A percentile compares a stretch with the other conserved stretches of the same genome.
These are phyloP conservation scores for Aspergillus felis DNA, from an alignment of 2,329 filamentous ascomycete species.

Conservation along the genomic window DNA sequence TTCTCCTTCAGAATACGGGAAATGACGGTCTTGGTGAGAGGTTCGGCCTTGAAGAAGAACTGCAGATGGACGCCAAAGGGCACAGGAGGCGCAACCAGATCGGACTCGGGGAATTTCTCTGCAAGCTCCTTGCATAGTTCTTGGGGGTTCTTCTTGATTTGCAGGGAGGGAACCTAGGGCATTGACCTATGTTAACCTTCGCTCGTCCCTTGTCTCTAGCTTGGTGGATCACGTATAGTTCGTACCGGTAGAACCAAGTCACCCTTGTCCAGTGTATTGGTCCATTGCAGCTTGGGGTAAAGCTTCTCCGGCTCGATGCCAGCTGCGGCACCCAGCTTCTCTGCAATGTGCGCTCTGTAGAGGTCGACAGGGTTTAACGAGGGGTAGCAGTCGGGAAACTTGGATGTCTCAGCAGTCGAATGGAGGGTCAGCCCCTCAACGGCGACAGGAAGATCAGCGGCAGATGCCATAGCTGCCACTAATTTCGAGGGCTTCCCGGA, in stretches of 20 bases:
- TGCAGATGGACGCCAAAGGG: slow-evolving; percentile 58
- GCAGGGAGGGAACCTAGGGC: slow-evolving; percentile 38
- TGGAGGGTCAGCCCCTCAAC: slow-evolving; percentile 40
- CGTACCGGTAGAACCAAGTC: slow-evolving; percentile 43
- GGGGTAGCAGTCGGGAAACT: slow-evolving; percentile 40
- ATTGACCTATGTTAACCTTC: neutral
- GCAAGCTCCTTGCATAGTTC: slow-evolving; percentile 54
- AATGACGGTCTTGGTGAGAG: slow-evolving; percentile 55
- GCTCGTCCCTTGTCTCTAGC: neutral
- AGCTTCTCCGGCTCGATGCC: slow-evolving; percentile 39
- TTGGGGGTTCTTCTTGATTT: slow-evolving; percentile 56
- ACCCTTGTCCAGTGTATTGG: slow-evolving; percentile 45
- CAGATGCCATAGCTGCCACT: slow-evolving; percentile 32
- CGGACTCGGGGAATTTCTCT: slow-evolving; percentile 55
- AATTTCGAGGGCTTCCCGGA: slow-evolving; percentile 10
- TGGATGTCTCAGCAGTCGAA: slow-evolving; percentile 36
- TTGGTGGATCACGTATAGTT: neutral
- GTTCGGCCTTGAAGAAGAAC: slow-evolving; percentile 61
- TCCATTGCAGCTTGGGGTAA: slow-evolving; percentile 41
- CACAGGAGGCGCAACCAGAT: slow-evolving; percentile 54
- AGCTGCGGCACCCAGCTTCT: slow-evolving; percentile 35
- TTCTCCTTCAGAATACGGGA: slow-evolving; percentile 57
- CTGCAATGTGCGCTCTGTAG: slow-evolving; percentile 45
- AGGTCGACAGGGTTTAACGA: slow-evolving; percentile 45
- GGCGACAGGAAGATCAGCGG: slow-evolving; percentile 30